These are phyloP conservation scores for Sordariomycetes sp. DNA, from an alignment of 2,329 filamentous ascomycete species.

Conservation along the genomic window DNA sequence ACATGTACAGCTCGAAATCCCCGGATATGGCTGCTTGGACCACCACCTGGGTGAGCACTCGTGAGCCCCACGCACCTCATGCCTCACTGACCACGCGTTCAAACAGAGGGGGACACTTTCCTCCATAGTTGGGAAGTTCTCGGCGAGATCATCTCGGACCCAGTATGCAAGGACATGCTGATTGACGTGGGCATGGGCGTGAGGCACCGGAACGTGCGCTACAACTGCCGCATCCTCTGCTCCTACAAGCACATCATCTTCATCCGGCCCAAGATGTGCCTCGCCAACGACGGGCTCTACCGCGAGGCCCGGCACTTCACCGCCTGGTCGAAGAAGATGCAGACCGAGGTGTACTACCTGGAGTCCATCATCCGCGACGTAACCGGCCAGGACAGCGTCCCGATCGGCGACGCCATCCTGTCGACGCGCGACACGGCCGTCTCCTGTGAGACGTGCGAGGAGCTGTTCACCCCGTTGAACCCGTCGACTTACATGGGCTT, in stretches of 20 bases:
- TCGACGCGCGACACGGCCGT: slow-evolving; percentile 26
- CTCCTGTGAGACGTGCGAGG: slow-evolving; percentile 28
- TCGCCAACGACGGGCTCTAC: slow-evolving; percentile 25
- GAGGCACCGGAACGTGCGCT: slow-evolving; percentile 21
- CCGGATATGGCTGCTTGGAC: slow-evolving; percentile 21
- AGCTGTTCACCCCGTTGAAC: slow-evolving; percentile 18
- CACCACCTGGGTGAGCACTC: slow-evolving; percentile 15
- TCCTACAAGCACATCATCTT: slow-evolving; percentile 15
- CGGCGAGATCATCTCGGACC: slow-evolving; percentile 18
- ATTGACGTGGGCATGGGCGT: slow-evolving; percentile 20
- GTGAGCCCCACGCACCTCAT: not conserved
- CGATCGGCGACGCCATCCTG: slow-evolving; percentile 28
- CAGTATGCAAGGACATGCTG: slow-evolving; percentile 17
- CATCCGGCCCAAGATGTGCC: slow-evolving; percentile 15
- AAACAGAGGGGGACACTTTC: slow-evolving; percentile 16
- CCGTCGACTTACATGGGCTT: slow-evolving; percentile 51
- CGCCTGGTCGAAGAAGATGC: slow-evolving; percentile 23
- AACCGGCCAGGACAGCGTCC: slow-evolving; percentile 21
- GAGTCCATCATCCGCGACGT: slow-evolving; percentile 17
- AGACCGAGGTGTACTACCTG: slow-evolving; percentile 25
- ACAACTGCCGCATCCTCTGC: slow-evolving; percentile 25
- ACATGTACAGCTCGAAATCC: slow-evolving; percentile 19
- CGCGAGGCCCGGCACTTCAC: slow-evolving; percentile 29
- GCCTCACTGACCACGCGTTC: not conserved
- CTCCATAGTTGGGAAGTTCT: slow-evolving; percentile 20